Base-by-base conservation (phyloP, 208 protist species). In the Histomonas meleagridis region DNA sequence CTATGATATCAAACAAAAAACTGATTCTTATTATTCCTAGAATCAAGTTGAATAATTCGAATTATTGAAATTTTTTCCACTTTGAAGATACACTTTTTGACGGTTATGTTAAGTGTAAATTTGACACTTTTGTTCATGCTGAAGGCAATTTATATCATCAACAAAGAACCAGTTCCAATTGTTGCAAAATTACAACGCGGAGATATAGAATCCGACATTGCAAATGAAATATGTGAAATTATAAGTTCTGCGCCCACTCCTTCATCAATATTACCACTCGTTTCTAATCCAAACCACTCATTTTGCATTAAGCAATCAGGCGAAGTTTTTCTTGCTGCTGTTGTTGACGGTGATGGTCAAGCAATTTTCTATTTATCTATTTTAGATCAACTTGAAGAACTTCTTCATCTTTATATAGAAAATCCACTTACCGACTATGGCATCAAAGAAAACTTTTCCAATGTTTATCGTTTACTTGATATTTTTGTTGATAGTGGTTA, bases 381-480 rank as follows among this genome's bases (percentile, higher is more conserved):
- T 10, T 35, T 79, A 10, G 70, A 79, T 23, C n/a, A 43, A 51
- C 32, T 79, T 43, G 70, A 79, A 79, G 70, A 79, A 79, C 28
- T 79, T n/a, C 49, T 79, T n/a, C n/a, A 79, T 49, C 70, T 46
- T 23, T 79, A 79, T 79, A 49, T 79, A 7, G 70, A 79, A 51
- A 79, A 79, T 18, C 70, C 70, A n/a, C 28, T 79, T 9, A 79
- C 70, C 4, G 70, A 79, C 49, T 79, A 49, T 35, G 70, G 70
- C 28, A 40, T 79, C 40, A 79, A 79, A 79, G 70, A 79, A 18
- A 79, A 79, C 40, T 79, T 79, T 35, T 32, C 70, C 1, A 23
- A 49, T 43, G 49, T 79, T 7, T 79, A 79, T 43, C n/a, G 70
- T 49, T n/a, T 79, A 3, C n/a, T 79, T 79, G 70, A 79, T 28